Evolutionary conservation across 257 asterid species (phyloP), one percentile per base, ranked within the genome.

Genomic region (Nicotiana tabacum): DNA sequence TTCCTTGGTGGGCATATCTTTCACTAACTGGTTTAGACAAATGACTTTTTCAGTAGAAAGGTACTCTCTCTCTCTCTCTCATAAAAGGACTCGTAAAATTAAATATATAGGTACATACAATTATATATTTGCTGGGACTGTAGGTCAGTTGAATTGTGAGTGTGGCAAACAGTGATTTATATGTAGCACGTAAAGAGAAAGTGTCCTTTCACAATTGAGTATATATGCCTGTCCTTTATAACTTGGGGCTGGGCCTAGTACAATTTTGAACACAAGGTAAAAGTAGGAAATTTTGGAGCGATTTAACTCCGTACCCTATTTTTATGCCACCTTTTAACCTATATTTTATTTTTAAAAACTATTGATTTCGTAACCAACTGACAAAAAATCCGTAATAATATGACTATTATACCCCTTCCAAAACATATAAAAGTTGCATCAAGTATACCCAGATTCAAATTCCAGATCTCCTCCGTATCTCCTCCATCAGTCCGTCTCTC

Each of bases 1-100:
- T 12, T 43, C 12, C 51, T 43, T 80, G 67, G 65, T 65, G 48
- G 77, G 66, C 33, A 80, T 80, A 68, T 65, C 77, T 80, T 80
- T 80, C 77, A 80, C 83, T 80, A 80, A 32, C 65, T 46, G 21
- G 74, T 51, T 29, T 39, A 62, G 83, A 48, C 83, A 62, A 60
- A 18, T 58, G 18, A 33, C 2, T 33, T 3, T 29, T 39, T 65
- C 24, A 62, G 76, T 56, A 30, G 72, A 65, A 80, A 65, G 15
- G 21, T 65, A 29, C 18, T 29, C 66, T 48, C 58, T 5, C 78
- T 15, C 15, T 74, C 27, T 74, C 21, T 74, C 27, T 74, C 80
- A 51, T 27, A 74, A 72, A 48, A 13, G 58, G 6, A 17, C 13
- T 24, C 60, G 6, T 61, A 21, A 58, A 17, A 53, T 53, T 53